These are phyloP conservation scores for Entomortierella beljakovae DNA, from an alignment of 192 early-diverging fungal genomes.

Conservation along the genomic window DNA sequence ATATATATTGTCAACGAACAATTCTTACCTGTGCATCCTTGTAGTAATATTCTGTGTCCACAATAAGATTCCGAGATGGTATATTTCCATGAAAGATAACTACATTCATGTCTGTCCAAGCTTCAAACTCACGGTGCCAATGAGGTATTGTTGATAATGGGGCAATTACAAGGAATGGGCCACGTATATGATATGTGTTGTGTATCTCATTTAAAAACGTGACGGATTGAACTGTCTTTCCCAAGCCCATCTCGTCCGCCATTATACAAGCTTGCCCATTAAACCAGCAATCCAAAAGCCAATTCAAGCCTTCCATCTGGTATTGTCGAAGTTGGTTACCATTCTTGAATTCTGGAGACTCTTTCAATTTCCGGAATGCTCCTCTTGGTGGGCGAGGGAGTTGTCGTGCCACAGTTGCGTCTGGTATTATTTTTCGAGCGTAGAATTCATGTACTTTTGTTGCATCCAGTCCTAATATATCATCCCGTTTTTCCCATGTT, in stretches of 20 bases:
- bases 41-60: slow-evolving; percentile 80
- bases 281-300: slow-evolving; percentile 84
- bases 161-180: slow-evolving; percentile 78
- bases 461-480: slow-evolving; percentile 67
- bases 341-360: slow-evolving; percentile 77
- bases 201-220: slow-evolving; percentile 80
- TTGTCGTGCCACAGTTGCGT: slow-evolving; percentile 54
- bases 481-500: slow-evolving; percentile 78
- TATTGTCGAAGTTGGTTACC: slow-evolving; percentile 78
- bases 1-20: no score
- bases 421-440: slow-evolving; percentile 64
- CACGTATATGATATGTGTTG: slow-evolving; percentile 66
- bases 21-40: slow-evolving; percentile 41
- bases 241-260: slow-evolving; percentile 96
- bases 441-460: slow-evolving; percentile 76
- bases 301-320: slow-evolving; percentile 88
- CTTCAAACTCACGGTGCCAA: slow-evolving; percentile 71
- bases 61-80: slow-evolving; percentile 75
- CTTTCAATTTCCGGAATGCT: slow-evolving; percentile 64
- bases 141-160: slow-evolving; percentile 66
- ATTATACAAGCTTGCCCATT: slow-evolving; percentile 83
- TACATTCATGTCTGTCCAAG: slow-evolving; percentile 54
- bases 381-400: slow-evolving; percentile 60
- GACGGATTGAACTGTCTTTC: slow-evolving; percentile 86
- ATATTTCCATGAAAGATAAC: slow-evolving; percentile 71